Evolutionary conservation across 306 rosid genomes (phyloP), one percentile per base, ranked within the genome.

Genomic region (Prinsepia uniflora): DNA sequence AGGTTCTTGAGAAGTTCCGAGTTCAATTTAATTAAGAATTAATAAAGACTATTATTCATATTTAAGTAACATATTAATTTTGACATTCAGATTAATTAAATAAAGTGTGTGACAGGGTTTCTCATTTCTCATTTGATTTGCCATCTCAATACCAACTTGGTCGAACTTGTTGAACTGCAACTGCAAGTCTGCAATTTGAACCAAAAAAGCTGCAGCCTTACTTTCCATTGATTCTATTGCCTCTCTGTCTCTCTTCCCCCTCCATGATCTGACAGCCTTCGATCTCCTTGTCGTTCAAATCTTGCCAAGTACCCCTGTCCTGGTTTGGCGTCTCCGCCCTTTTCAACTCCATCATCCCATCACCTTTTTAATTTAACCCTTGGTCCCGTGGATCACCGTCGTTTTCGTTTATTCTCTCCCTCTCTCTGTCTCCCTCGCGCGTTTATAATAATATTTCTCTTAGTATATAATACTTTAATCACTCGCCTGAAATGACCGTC

Each of bases 201-300:
- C 36, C 36, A 52, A 61, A 58, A 59, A 80, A 64, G 70, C 69
- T 71, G 53, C 15, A 6, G 10, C 24, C 17, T 9, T 50, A 20
- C 24, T 48, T 43, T 12, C 4, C 4, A 20, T 67, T 54, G 73
- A 63, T 56, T 72, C 76, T 63, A 48, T 49, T 40, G 30, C 22
- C 62, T 40, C 56, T 7, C n/a, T n/a, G n/a, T n/a, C 36, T 30
- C 36, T 30, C 36, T 2, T 74, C 80, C 59, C 82, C 78, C 80
- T 74, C 84, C 76, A 79, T 72, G 57, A 66, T 30, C 76, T 64
- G 39, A 56, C 72, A 62, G 24, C 3, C 12, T 3, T 30, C 19
- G 73, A 72, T 82, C 76, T 46, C 75, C 60, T 81, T 81, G 87
- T 84, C 81, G 78, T 72, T 72, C 66, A 78, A 73, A 80, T 70